Conservation (phyloP, 208 protist genomes). For the Wallacemonas collosoma region DNA sequence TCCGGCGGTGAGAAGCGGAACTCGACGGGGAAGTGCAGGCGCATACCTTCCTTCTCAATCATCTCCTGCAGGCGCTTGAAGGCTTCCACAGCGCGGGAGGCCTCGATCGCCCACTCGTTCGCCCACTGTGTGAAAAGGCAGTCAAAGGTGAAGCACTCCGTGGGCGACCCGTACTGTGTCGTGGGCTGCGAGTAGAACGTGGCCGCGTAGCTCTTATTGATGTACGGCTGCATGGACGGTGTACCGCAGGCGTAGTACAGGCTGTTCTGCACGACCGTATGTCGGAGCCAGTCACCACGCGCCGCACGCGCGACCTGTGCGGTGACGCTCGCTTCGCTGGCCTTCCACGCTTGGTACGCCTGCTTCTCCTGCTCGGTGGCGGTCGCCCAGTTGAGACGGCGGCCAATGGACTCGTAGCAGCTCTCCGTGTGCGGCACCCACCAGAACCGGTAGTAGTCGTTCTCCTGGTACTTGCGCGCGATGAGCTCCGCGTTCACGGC, state of each 20-base stretch:
- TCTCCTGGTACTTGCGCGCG: conserved; percentile 27
- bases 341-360: conserved; percentile 25
- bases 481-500: conserved; percentile 37
- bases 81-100: conserved; percentile 38
- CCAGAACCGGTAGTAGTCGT: conserved; percentile 78
- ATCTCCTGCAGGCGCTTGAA: conserved; percentile 53
- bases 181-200: conserved; percentile 41
- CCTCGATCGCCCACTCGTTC: conserved; percentile 79
- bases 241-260: conserved; percentile 43
- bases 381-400: conserved; percentile 21
- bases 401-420: conserved; percentile 72
- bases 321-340: conserved; percentile 9
- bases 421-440: conserved; percentile 79
- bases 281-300: conserved; percentile 54
- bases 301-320: conserved; percentile 21
- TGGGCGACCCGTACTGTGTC: conserved; percentile 53
- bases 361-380: conserved; percentile 6
- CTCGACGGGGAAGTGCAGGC: conserved; percentile 86
- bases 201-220: conserved; percentile 55
- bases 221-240: conserved; percentile 55
- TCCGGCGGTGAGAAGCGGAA: conserved; percentile 74
- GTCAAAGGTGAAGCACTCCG: conserved; percentile 80
- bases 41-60: conserved; percentile 49
- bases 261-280: conserved; percentile 55
- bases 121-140: conserved; percentile 84